Evolutionary conservation across 768 basidiomycete genomes (phyloP).

Genomic region (Mycena polygramma): DNA sequence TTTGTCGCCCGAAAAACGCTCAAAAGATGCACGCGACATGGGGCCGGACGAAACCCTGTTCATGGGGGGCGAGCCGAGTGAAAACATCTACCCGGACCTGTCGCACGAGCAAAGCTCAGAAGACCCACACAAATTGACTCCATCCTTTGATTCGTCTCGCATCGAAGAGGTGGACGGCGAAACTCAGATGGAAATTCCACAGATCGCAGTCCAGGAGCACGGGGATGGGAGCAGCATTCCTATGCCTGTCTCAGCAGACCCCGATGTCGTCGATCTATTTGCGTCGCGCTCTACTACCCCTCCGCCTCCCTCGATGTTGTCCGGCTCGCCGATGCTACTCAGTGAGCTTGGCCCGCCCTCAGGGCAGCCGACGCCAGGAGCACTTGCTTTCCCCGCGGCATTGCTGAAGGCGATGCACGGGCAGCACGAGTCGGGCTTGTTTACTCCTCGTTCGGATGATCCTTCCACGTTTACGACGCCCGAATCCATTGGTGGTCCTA

Average conservation of each 20-base stretch:
- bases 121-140: neutral
- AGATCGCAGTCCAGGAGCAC: neutral
- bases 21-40: no score
- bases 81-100: neutral
- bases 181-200: neutral
- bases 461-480: constrained; percentile 32
- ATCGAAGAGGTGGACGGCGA: neutral
- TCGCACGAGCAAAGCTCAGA: neutral
- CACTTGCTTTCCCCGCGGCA: constrained; percentile 39
- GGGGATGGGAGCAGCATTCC: constrained; percentile 40
- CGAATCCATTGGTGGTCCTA: neutral
- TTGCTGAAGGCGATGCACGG: constrained; percentile 40
- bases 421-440: constrained; percentile 49
- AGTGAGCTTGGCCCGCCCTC: neutral
- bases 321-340: neutral
- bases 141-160: constrained; percentile 1
- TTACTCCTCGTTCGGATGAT: constrained; percentile 47
- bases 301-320: constrained; percentile 36
- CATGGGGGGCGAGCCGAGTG: neutral
- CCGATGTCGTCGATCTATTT: constrained; percentile 54
- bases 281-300: constrained; percentile 22
- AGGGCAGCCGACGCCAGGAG: constrained; percentile 35
- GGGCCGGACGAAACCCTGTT: no score
- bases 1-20: no score
- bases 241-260: constrained; percentile 58